phyloP scores from a whole-genome alignment of 1,139 yeast species.

The Pichia sp. region DNA sequence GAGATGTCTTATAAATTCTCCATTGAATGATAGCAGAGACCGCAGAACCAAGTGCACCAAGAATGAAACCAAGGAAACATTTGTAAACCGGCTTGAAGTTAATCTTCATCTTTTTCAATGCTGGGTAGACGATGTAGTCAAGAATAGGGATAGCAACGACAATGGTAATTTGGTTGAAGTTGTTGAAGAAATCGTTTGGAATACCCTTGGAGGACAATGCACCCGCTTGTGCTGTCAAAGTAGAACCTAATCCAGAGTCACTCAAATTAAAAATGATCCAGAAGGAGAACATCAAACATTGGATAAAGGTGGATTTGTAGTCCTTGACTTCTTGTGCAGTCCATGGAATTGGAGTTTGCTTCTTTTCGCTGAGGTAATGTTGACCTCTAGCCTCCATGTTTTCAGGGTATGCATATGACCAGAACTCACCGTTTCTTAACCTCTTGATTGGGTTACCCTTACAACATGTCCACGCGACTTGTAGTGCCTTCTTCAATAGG shows the following conservation, averaged over 20 bases:
- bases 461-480: constrained; percentile 35
- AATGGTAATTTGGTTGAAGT: constrained; percentile 61
- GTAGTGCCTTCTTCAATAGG: constrained; percentile 37
- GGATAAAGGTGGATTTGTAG: constrained; percentile 46
- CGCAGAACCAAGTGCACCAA: constrained; percentile 63
- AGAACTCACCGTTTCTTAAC: constrained; percentile 35
- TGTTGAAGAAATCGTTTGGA: constrained; percentile 63
- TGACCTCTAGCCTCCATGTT: constrained; percentile 40
- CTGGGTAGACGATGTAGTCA: constrained; percentile 50
- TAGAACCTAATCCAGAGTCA: constrained; percentile 57
- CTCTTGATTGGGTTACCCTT: constrained; percentile 38
- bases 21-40: constrained; percentile 81
- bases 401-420: constrained; percentile 52
- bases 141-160: constrained; percentile 56
- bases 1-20: constrained; percentile 66
- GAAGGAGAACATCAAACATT: constrained; percentile 55
- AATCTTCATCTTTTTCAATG: constrained; percentile 44
- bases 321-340: constrained; percentile 56
- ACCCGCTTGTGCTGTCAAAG: constrained; percentile 59
- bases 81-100: constrained; percentile 28
- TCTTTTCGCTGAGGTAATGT: constrained; percentile 24
- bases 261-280: constrained; percentile 54
- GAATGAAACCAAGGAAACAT: constrained; percentile 66
- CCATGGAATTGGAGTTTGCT: constrained; percentile 36
- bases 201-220: constrained; percentile 59